Evolutionary conservation across 2,329 filamentous ascomycete species (phyloP).

Genomic region (Neofusicoccum laricinum): DNA sequence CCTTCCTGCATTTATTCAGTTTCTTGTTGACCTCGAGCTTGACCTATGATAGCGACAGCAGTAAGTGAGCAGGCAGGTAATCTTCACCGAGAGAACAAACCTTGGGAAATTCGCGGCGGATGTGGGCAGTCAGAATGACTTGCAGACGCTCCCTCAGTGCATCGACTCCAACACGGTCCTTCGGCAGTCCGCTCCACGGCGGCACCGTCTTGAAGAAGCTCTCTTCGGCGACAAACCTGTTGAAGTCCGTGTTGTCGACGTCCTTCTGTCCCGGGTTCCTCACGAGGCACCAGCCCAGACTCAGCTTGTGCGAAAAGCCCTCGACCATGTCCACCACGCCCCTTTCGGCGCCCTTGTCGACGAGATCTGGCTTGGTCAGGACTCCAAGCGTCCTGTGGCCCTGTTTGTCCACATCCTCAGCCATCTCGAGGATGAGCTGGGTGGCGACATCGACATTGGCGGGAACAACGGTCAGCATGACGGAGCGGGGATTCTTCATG

Average conservation of each 20-base stretch:
- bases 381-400: conserved; percentile 36
- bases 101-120: conserved; percentile 47
- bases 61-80: not conserved
- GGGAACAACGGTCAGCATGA: conserved; percentile 30
- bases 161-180: conserved; percentile 41
- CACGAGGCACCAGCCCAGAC: conserved; percentile 54
- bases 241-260: conserved; percentile 17
- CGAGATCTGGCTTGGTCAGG: conserved; percentile 37
- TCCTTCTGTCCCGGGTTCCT: conserved; percentile 42
- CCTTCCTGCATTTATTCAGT: conserved; percentile 22
- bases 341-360: conserved; percentile 36
- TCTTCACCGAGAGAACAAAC: conserved; percentile 23
- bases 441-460: conserved; percentile 42
- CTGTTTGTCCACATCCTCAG: conserved; percentile 32
- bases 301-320: conserved; percentile 40
- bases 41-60: conserved; percentile 30
- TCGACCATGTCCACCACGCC: conserved; percentile 38
- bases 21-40: conserved; percentile 32
- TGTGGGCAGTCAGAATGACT: conserved; percentile 41
- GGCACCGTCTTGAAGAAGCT: conserved; percentile 31
- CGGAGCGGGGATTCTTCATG: conserved; percentile 28
- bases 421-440: conserved; percentile 45
- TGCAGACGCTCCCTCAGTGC: conserved; percentile 41
- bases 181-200: conserved; percentile 38
- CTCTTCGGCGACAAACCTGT: conserved; percentile 33